Evolutionary conservation across 176 grass and related monocot genomes (phyloP), one percentile per base, ranked within the genome.

Genomic region (Oryza coarctata): DNA sequence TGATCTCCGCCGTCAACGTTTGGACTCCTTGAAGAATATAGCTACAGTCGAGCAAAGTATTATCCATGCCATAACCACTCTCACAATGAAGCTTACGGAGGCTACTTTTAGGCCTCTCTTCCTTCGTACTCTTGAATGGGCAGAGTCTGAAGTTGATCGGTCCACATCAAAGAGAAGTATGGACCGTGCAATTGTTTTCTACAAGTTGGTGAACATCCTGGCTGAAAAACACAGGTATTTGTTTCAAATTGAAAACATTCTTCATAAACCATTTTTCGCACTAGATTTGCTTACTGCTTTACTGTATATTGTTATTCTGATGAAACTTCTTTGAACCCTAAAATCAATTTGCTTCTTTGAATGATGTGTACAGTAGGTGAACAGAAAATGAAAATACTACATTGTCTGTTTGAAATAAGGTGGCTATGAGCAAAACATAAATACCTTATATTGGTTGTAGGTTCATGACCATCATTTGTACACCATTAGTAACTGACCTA

Each of bases 91-190:
- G 38, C 90, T 98, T 78, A 93, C 95, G 13, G 95, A 98, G 76
- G 75, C 86, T 23, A 98, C 92, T 86, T 98, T 98, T 86, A 91
- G 90, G 75, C 92, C 95, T 84, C 88, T 93, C 65, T 94, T 98
- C 85, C 85, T 94, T 70, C 79, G 77, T 14, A 91, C 88, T 87
- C 73, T 89, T 83, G 92, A 94, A 87, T 98, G 92, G 95, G 90
- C 90, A 17, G 88, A 94, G 36, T 92, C 87, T 63, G 86, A 93
- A 84, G 32, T 94, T 82, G 88, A 98, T 73, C 65, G 82, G 63
- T 78, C 79, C 8, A 77, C 73, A 68, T 87, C 84, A 74, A 84
- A 66, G 65, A 92, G 76, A 88, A 93, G 86, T 52, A 72, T 94
- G 70, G 92, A 98, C 50, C 88, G 82, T 71, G 88, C 84, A 29